Evolutionary conservation across 768 basidiomycete genomes (phyloP), one percentile per base, ranked within the genome.

Genomic region (Agaricus sinodeliciosus): DNA sequence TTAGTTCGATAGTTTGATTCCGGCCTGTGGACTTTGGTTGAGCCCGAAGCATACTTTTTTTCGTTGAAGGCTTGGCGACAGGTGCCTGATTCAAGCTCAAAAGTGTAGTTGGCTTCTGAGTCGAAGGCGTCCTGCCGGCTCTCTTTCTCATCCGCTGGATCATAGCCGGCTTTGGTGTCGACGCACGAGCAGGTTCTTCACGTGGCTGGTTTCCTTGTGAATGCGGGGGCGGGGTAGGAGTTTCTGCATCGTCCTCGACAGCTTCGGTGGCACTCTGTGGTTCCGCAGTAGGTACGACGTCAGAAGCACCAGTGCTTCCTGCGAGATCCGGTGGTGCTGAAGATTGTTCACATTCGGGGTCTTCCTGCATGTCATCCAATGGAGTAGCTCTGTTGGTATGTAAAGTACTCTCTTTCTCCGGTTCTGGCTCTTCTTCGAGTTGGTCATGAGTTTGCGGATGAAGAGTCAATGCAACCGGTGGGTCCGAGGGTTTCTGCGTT

Each of bases 91-190:
- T 41, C 36, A 25, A 31, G 31, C 13, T 41, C 39, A 28, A 53
- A 31, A 15, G 22, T 22, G 39, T 47, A 41, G 45, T 1, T 25
- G 34, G 37, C 44, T 47, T 47, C 28, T 46, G 15, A 11, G 12
- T 26, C 9, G 51, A 37, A 6, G 36, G 39, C 6, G 58, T 36
- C 40, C 39, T 67, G 0, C 73, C 73, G 44, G 62, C 55, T 15
- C 75, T 70, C 43, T 67, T 65, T 65, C 70, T 78, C 69, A 75
- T 77, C 45, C 72, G 68, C 43, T 67, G 69, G 12, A 67, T 53
- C 9, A 73, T 62, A 8, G 72, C 69, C 4, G 66, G 55, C 31
- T 57, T 57, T 3, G 55, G 55, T 15, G 55, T 57, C 4, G 51
- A 41, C 43, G 34, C 50, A 16, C 51, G 50, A 4, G 45, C 28